Evolutionary conservation across 192 early-diverging fungal species (phyloP), one percentile per base, ranked within the genome.

Genomic region (Coemansia sp.): DNA sequence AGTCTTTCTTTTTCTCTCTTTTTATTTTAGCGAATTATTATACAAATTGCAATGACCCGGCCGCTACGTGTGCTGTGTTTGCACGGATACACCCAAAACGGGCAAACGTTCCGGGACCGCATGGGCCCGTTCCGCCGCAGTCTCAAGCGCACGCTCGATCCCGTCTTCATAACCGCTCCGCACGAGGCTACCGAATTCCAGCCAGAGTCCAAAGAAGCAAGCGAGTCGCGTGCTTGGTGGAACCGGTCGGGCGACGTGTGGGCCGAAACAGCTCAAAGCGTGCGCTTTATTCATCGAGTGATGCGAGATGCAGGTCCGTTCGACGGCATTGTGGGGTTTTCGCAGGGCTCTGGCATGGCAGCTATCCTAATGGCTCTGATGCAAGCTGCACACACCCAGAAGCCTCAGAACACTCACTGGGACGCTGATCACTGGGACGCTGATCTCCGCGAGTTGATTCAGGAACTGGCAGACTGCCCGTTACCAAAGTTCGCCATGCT

Each of bases 11-110:
- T 51, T 19, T 51, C 49, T 51, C n/a, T 9, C 21, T 9, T 63
- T 39, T 22, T 37, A 32, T 0, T 6, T 27, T 10, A n/a, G 23
- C 49, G 9, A 48, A n/a, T 58, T 21, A 2, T 3, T 12, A 10
- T 10, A 47, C 14, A n/a, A 61, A 49, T 29, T 25, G 49, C 24
- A 51, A 51, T 49, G 61, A 58, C n/a, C 7, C n/a, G 5, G 21
- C 57, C 27, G 39, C 61, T 66, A 3, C 56, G 65, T 2, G 68
- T 82, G 19, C 75, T 82, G 7, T 82, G 80, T 19, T 57, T 82
- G 49, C 80, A 82, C 56, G 80, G 80, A 2, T 77, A 82, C 65
- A 69, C 69, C 19, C 80, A 82, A 32, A 73, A 65, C 14, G 80
- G 65, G 0, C 21, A 63, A 32, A 65, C 58, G 47, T 82, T 82